A percentile compares a stretch with the other conserved stretches of the same genome.
phyloP scores from a whole-genome alignment of 495 filamentous ascomycete species.

The Penicillium atrosanguineum region DNA sequence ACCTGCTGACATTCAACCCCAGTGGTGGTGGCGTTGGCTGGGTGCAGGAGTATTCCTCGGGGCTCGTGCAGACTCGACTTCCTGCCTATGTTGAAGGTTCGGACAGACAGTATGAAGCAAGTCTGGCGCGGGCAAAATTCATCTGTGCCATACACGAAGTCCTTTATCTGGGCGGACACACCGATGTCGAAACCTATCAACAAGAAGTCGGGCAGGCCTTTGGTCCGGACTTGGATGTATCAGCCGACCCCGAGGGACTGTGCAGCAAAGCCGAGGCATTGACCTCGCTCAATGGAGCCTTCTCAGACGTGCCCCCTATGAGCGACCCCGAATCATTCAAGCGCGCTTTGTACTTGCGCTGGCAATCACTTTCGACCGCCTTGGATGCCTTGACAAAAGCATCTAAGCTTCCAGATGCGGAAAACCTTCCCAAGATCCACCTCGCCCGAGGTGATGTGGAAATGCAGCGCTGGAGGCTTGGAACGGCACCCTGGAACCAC shows the following conservation, averaged over 20 bases:
- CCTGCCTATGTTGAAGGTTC: conserved; percentile 43
- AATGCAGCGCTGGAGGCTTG: conserved; percentile 55
- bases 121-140: conserved; percentile 54
- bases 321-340: conserved; percentile 25
- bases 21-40: conserved; percentile 43
- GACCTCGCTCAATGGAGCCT: conserved; percentile 48
- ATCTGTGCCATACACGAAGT: conserved; percentile 52
- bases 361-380: conserved; percentile 49
- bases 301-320: conserved; percentile 33
- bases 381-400: conserved; percentile 51
- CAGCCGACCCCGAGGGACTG: conserved; percentile 47
- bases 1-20: conserved; percentile 44
- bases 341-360: conserved; percentile 37
- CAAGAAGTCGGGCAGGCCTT: conserved; percentile 46
- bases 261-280: conserved; percentile 60
- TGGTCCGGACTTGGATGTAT: conserved; percentile 36
- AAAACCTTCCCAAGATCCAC: conserved; percentile 59
- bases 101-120: conserved; percentile 48
- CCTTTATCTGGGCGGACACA: conserved; percentile 48
- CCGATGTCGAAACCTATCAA: conserved; percentile 50
- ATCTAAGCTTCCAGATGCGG: conserved; percentile 47
- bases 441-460: conserved; percentile 61
- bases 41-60: conserved; percentile 54
- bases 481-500: conserved; percentile 45
- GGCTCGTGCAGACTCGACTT: conserved; percentile 46